Base-by-base conservation (phyloP, 495 filamentous ascomycete genomes). In the Filosporella fistucella region DNA sequence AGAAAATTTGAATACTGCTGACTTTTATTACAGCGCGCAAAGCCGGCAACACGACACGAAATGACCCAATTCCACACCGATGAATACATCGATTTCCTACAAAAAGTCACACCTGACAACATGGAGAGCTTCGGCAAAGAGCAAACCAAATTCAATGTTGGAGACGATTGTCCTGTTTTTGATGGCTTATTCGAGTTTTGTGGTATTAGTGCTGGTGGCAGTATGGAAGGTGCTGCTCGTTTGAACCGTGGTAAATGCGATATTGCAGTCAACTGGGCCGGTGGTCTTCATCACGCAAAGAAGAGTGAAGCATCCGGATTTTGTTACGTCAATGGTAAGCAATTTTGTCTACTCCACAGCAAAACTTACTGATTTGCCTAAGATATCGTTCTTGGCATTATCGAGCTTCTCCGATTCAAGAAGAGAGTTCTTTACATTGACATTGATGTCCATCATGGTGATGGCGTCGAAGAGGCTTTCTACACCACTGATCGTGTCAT, bases 51-150 rank as follows among this genome's bases (percentile, higher is more conserved):
- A 22, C 89, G 88, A 48, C 85, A 86, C 54, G 93, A 99, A 62
- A 99, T 99, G 93, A 96, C 93, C 46, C 94, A 97, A 63, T 99
- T 97, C 62, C 93, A 99, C 66, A 96, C 93, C 7, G 93, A 99
- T 64, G 93, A 99, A 66, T 99, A 99, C 65, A 91, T 99, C 59
- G 94, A 99, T 45, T 99, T 99, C 66, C 71, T 99, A 16, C 85
- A 88, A 44, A 90, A 89, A 55, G 94, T 99, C 18, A 97, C 93
- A 0, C 94, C 93, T 4, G 93, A 97, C 63, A 99, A 99, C 59
- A 99, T 99, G 94, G 93, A 99, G 50, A 71, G 76, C 17, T 97
- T 85, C 56, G 77, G 84, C 40, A 87, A 93, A 49, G 93, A 99
- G 63, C 93, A 99, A 63, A 84, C 84, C 40, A 91, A 93, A 56